A percentile compares a stretch with the other conserved stretches of the same genome.
phyloP scores from a whole-genome alignment of 768 basidiomycete genomes.

The Pleurotus ostreatus region DNA sequence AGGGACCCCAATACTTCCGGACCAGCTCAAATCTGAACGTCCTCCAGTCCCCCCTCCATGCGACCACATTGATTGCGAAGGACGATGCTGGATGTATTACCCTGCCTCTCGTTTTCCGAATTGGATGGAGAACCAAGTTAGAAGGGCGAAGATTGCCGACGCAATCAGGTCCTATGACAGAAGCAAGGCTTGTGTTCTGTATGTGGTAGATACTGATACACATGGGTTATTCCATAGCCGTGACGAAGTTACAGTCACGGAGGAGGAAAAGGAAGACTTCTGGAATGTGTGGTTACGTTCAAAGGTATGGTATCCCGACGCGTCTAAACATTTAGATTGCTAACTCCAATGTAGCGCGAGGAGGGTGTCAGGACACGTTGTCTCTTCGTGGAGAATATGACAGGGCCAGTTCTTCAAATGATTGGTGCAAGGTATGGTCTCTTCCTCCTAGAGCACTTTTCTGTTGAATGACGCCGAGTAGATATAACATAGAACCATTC shows the following conservation, averaged over 20 bases:
- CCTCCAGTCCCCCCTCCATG: slow-evolving; percentile 8
- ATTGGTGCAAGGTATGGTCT: slow-evolving; percentile 30
- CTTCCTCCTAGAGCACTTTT: background rate
- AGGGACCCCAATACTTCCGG: background rate
- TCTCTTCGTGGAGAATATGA: slow-evolving; percentile 32
- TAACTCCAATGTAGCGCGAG: slow-evolving; percentile 14
- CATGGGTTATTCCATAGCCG: background rate
- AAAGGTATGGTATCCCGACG: slow-evolving; percentile 14
- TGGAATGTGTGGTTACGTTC: slow-evolving; percentile 23
- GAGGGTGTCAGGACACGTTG: slow-evolving; percentile 24
- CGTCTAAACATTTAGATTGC: background rate
- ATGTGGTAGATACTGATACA: background rate
- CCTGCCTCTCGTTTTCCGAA: slow-evolving; percentile 38
- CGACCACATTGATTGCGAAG: slow-evolving; percentile 7
- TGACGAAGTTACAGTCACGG: slow-evolving; percentile 12
- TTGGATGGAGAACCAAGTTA: slow-evolving; percentile 33
- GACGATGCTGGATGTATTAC: slow-evolving; percentile 26
- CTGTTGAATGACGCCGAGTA: slow-evolving; percentile 11
- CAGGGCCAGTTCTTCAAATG: slow-evolving; percentile 26
- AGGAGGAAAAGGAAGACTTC: slow-evolving; percentile 15
- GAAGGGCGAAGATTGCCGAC: slow-evolving; percentile 26
- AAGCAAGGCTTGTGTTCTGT: background rate
- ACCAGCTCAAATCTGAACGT: background rate
- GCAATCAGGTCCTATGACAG: slow-evolving; percentile 5
- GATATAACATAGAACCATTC: slow-evolving; percentile 39